Base-by-base conservation (phyloP, 331 rosid genomes). In the Telfairia occidentalis region DNA sequence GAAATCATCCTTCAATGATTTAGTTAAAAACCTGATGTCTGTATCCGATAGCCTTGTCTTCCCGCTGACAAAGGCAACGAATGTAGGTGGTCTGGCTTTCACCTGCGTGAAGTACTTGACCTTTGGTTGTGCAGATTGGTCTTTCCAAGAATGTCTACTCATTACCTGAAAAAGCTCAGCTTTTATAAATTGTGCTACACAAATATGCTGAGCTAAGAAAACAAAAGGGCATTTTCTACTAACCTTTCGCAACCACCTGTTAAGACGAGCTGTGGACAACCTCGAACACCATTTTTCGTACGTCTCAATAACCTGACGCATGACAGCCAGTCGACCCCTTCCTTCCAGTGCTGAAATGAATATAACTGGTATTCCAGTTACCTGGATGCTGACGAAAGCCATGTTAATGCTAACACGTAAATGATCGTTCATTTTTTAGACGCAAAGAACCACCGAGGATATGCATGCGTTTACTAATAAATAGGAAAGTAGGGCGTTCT, bases 141-240 rank as follows among this genome's bases (percentile, higher is more conserved):
- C 96, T 83, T 89, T 94, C 98, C 98, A 94, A 29, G 97, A 94
- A 85, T 94, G 98, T 83, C 97, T 85, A 86, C 98, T 88, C 96
- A 94, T 91, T 78, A 92, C 96, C 97, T 92, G 86, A 75, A 34
- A 40, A 73, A 61, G 77, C 67, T 57, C 0, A 52, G 28, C 9
- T 52, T 57, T 37, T 24, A 37, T 18, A 40, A 21, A 23, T 12
- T 66, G 54, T 23, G 69, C 52, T 15, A 58, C 18, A 58, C 18
- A 71, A 9, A 7, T 26, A n/a, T 16, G 69, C 45, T 38, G 53
- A 66, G 73, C 10, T 18, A 30, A 30, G 69, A 18, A 65, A 57
- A 29, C n/a, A 4, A 43, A 26, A 30, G 48, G 67, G 34, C 43
- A 42, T 48, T 75, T n/a, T 30, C 64, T 58, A 64, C 83, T 74